Evolutionary conservation across 805 yeast genomes (phyloP).

Genomic region (Candida ficus): DNA sequence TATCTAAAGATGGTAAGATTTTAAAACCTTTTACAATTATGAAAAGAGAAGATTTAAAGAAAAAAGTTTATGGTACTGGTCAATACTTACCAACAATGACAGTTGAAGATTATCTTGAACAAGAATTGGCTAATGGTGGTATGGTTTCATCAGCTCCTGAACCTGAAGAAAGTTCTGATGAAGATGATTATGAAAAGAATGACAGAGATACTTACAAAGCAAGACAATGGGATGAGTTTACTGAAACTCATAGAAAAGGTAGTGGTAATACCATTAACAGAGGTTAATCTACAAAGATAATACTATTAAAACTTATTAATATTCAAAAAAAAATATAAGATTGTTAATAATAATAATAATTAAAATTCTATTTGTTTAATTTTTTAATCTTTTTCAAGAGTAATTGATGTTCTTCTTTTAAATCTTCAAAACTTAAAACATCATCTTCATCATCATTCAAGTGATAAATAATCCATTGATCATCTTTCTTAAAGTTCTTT

Average conservation of each 20-base stretch:
- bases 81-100: constrained; percentile 92
- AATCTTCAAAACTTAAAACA: constrained; percentile 14
- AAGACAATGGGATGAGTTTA: constrained; percentile 91
- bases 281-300: constrained; percentile 38
- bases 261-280: constrained; percentile 80
- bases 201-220: constrained; percentile 68
- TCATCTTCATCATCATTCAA: constrained; percentile 17
- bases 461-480: constrained; percentile 36
- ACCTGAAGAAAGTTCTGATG: constrained; percentile 34
- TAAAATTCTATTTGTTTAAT: too few species aligned
- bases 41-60: constrained; percentile 50
- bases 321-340: too few species aligned
- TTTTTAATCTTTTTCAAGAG: constrained; percentile 4
- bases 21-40: constrained; percentile 79
- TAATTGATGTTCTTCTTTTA: constrained; percentile 1
- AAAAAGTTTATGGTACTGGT: constrained; percentile 83
- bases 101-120: constrained; percentile 84
- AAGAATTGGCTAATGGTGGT: constrained; percentile 82
- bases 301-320: too few species aligned
- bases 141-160: constrained; percentile 42
- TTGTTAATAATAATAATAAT: too few species aligned
- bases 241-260: constrained; percentile 80
- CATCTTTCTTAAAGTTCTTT: constrained; percentile 31
- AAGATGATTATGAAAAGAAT: constrained; percentile 55
- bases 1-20: constrained; percentile 73